phyloP scores from a whole-genome alignment of 139 green algal genomes.

The Coelastrella sp. region DNA sequence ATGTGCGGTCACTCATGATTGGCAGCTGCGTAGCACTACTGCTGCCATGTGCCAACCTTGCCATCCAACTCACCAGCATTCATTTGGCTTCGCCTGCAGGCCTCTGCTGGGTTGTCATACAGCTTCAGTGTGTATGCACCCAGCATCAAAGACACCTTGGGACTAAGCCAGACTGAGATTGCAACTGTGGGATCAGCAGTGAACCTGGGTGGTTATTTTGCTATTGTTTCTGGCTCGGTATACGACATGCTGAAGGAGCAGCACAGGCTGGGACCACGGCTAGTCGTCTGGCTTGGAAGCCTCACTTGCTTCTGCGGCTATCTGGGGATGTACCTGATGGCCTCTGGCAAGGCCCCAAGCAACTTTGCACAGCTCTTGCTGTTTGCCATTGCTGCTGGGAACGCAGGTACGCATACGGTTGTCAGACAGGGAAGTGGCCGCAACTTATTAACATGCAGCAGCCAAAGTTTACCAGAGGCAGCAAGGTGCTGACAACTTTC shows the following conservation, averaged over 20 bases:
- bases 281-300: slow-evolving; percentile 51
- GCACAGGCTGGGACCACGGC: slow-evolving; percentile 42
- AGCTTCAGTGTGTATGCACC: slow-evolving; percentile 46
- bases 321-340: slow-evolving; percentile 54
- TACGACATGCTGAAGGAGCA: slow-evolving; percentile 43
- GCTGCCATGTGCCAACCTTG: too few species aligned
- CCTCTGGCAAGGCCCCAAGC: slow-evolving; percentile 13
- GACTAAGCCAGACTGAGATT: slow-evolving; percentile 37
- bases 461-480: too few species aligned
- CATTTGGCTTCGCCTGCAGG: slow-evolving; percentile 1
- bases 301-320: slow-evolving; percentile 53
- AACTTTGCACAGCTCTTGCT: slow-evolving; percentile 41
- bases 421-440: too few species aligned
- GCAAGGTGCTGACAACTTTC: too few species aligned
- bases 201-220: slow-evolving; percentile 52
- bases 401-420: not conserved
- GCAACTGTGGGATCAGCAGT: slow-evolving; percentile 42
- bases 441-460: too few species aligned
- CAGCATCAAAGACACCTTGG: slow-evolving; percentile 38
- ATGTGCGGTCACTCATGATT: too few species aligned
- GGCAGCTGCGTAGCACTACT: too few species aligned
- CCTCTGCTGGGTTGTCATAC: slow-evolving; percentile 36
- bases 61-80: not conserved
- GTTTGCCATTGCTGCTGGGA: slow-evolving; percentile 26
- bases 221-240: slow-evolving; percentile 24